Evolutionary conservation across 2,329 filamentous ascomycete species (phyloP), one percentile per base, ranked within the genome.

Genomic region (Botryotinia narcissicola): DNA sequence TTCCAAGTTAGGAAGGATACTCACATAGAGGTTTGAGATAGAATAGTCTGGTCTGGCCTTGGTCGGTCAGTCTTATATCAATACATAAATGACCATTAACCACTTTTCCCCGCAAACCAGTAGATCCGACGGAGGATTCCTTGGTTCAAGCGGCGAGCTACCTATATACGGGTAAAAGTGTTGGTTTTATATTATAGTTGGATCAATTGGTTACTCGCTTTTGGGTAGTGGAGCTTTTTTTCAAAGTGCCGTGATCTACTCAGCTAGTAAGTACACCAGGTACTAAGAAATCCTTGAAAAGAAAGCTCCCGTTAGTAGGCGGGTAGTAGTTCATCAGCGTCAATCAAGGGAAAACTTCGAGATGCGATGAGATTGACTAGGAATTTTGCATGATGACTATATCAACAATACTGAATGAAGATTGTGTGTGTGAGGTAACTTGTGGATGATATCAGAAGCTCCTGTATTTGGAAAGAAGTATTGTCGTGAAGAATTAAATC

Each of bases 91-190:
- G 6, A 44, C 1, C 42, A 8, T 44, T 20, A 20, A 4, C 62
- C 62, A 64, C 62, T 35, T 32, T 63, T 12, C 40, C 62, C 62
- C 62, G 62, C 62, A 29, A 64, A 46, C 25, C 8, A 63, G n/a
- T n/a, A 44, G 25, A 63, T 25, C 5, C 59, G 35, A 61, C 59
- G 59, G 35, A 61, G 35, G 59, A 61, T 62, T 62, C 14, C 4
- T 32, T 20, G n/a, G 16, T 35, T 37, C 18, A 37, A 60, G 57
- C 57, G 57, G 57, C 57, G 32, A 37, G 57, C 48, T 54, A n/a
- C 10, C 25, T 54, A 6, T 54, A 16, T n/a, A 54, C 5, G 32
- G 32, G 59, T 37, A 25, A 37, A 60, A 60, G 29, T 37, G 59
- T 60, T 35, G 32, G 32, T n/a, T 61, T 46, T 1, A 2, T 12